Evolutionary conservation across 352 stramenopile species (phyloP).

Genomic region (Peronospora belbahrii): DNA sequence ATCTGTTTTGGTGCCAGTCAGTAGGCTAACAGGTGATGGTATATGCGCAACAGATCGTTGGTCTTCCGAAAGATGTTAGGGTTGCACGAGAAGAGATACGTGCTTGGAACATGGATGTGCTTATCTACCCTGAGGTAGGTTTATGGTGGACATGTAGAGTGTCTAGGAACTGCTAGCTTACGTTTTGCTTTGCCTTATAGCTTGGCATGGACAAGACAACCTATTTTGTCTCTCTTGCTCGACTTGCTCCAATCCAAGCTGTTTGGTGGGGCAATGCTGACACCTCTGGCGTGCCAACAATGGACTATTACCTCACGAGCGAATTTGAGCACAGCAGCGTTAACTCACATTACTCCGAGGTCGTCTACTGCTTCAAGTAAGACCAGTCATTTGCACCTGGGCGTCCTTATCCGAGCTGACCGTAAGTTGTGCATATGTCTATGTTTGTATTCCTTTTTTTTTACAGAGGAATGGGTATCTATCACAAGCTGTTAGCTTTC

Average conservation of each 20-base stretch:
- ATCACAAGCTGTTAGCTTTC: conserved; percentile 34
- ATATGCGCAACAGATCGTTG: conserved; percentile 30
- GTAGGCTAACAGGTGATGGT: background rate
- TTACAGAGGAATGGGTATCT: conserved; percentile 59
- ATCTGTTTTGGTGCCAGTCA: background rate
- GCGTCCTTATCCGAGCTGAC: background rate
- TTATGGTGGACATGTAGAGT: background rate
- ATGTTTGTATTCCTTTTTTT: background rate
- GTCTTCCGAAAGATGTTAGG: conserved; percentile 41
- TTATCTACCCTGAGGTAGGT: conserved; percentile 66
- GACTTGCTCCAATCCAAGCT: conserved; percentile 58
- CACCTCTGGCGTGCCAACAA: conserved; percentile 51
- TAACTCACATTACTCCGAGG: conserved; percentile 52
- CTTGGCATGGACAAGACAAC: conserved; percentile 74
- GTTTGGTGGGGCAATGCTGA: conserved; percentile 73
- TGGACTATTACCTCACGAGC: conserved; percentile 66
- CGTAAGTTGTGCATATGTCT: background rate
- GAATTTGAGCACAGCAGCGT: conserved; percentile 49
- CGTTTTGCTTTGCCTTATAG: conserved; percentile 19
- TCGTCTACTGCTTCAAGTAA: conserved; percentile 53
- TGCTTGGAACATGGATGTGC: conserved; percentile 43
- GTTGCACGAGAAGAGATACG: conserved; percentile 42
- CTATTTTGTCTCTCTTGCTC: conserved; percentile 63
- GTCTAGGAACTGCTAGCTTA: background rate
- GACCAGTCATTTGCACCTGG: background rate